These are phyloP conservation scores for Saraca asoca DNA, from an alignment of 331 rosid species.

Conservation along the genomic window DNA sequence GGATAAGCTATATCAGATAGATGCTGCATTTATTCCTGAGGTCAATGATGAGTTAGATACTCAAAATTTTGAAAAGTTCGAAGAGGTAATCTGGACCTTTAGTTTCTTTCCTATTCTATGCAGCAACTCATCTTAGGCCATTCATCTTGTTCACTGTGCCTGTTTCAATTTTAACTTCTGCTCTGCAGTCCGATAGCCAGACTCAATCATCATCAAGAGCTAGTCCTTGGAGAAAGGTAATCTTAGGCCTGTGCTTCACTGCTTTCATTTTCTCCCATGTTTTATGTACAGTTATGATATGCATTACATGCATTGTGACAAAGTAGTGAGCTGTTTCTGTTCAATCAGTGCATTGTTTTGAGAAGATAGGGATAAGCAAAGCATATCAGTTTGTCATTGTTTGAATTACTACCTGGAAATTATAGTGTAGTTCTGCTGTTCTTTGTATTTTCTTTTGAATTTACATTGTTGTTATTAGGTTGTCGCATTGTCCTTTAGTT, in stretches of 20 bases:
- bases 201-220: conserved; percentile 60
- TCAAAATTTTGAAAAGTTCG: conserved; percentile 95
- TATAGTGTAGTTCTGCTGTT: conserved; percentile 11
- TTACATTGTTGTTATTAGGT: conserved; percentile 1
- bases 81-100: conserved; percentile 62
- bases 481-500: conserved; percentile 13
- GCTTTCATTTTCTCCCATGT: conserved; percentile 18
- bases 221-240: conserved; percentile 98
- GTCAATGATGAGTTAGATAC: conserved; percentile 96
- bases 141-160: conserved; percentile 29
- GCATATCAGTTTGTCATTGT: conserved; percentile 20
- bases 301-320: conserved; percentile 31
- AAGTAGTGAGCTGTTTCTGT: conserved; percentile 22
- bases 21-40: conserved; percentile 96
- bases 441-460: conserved; percentile 4
- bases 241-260: conserved; percentile 18
- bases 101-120: conserved; percentile 31
- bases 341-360: conserved; percentile 11
- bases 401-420: conserved; percentile 21
- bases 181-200: conserved; percentile 68
- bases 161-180: conserved; percentile 35
- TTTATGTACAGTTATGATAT: conserved; percentile 12
- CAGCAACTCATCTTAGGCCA: conserved; percentile 19
- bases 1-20: conserved; percentile 86
- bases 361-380: conserved; percentile 12